Evolutionary conservation across 257 asterid species (phyloP).

Genomic region (Leptodermis oblonga): DNA sequence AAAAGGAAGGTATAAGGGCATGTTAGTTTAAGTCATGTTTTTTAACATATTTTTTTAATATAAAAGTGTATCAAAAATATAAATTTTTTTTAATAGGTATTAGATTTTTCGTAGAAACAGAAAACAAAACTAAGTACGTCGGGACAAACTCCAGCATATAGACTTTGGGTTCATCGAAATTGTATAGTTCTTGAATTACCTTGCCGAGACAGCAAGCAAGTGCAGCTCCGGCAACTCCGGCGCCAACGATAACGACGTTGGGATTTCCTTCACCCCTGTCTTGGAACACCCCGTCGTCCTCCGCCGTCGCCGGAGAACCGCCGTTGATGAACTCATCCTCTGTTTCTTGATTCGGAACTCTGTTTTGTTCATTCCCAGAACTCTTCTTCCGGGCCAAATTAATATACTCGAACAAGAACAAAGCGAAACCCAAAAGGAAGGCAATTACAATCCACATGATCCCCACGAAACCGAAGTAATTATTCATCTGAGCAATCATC

Average conservation of each 20-base stretch:
- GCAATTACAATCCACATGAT: background rate
- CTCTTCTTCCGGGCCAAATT: conserved; percentile 8
- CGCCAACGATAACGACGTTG: conserved; percentile 13
- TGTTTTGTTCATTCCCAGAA: background rate
- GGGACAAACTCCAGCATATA: conserved; percentile 7
- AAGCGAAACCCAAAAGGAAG: background rate
- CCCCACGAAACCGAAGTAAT: conserved; percentile 10
- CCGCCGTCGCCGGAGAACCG: background rate
- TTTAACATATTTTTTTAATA: too few relatives aligned
- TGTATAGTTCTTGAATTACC: background rate
- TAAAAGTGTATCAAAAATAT: background rate
- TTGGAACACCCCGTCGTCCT: background rate
- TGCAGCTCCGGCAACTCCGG: conserved; percentile 19
- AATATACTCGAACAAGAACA: conserved; percentile 11
- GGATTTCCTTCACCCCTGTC: conserved; percentile 1
- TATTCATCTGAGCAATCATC: conserved; percentile 9
- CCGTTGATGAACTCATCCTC: background rate
- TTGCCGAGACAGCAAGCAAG: conserved; percentile 21
- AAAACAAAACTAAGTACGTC: too few relatives aligned
- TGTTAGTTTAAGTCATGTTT: too few relatives aligned
- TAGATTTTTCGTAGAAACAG: background rate
- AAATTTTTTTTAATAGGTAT: background rate
- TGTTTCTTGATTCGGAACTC: background rate
- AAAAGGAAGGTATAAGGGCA: too few relatives aligned
- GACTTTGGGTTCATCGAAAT: background rate